Evolutionary conservation across 179 eudicot species (phyloP).

Genomic region (Vitellaria paradoxa): DNA sequence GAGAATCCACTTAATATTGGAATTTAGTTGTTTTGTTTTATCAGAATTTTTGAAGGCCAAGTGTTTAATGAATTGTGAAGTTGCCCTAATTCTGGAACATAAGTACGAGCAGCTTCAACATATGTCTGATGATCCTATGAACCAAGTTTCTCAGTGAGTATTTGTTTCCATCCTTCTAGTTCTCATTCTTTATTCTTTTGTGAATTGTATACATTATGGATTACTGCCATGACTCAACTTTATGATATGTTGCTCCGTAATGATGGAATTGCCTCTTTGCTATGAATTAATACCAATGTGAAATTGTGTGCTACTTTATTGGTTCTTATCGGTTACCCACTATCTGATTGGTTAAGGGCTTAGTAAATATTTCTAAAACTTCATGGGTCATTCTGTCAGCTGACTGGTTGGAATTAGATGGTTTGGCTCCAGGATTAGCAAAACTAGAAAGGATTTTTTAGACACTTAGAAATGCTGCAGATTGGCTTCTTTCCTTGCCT

Average conservation of each 20-base stretch:
- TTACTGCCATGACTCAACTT: not conserved
- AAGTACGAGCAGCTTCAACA: constrained; percentile 84
- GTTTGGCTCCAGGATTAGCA: constrained; percentile 1
- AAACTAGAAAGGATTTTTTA: not conserved
- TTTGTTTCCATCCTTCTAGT: not conserved
- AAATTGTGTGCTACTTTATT: not conserved
- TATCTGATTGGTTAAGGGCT: not conserved
- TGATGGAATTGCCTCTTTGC: not conserved
- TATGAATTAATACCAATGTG: not conserved
- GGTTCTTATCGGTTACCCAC: not conserved
- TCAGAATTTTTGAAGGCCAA: constrained; percentile 88
- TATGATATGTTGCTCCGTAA: not conserved
- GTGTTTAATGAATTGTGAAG: constrained; percentile 95
- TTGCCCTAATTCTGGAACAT: constrained; percentile 74
- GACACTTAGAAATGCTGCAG: not conserved
- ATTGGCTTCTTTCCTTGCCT: not conserved
- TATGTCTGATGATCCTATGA: constrained; percentile 74
- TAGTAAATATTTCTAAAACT: not conserved
- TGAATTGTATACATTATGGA: not conserved
- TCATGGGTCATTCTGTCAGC: not conserved
- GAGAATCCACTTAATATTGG: not conserved
- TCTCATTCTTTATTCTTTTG: not conserved
- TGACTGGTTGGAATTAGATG: constrained; percentile 3
- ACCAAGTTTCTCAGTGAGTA: constrained; percentile 70
- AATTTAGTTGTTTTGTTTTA: not conserved